phyloP scores from a whole-genome alignment of 2,329 filamentous ascomycete species.

The Gremmenia infestans region DNA sequence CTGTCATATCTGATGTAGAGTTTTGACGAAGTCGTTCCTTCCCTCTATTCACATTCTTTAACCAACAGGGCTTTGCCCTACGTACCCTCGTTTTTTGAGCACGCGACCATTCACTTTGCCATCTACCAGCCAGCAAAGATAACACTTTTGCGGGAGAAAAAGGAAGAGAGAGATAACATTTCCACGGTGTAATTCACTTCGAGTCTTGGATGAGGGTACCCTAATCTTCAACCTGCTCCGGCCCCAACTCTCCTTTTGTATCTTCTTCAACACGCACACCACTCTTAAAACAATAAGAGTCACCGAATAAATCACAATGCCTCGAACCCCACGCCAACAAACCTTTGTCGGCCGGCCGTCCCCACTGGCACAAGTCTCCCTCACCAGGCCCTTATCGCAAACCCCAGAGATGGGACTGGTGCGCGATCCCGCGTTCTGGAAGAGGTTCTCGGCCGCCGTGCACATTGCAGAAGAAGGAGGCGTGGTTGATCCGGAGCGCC shows the following conservation, averaged over 20 bases:
- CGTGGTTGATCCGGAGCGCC: not conserved
- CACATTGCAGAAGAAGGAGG: constrained; percentile 23
- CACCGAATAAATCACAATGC: constrained; percentile 13
- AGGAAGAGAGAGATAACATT: not conserved
- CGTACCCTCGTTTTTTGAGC: not conserved
- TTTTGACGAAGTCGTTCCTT: not conserved
- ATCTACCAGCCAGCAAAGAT: not conserved
- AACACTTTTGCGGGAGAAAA: not conserved
- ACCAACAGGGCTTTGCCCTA: not conserved
- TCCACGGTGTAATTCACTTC: not conserved
- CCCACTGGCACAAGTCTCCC: constrained; percentile 29
- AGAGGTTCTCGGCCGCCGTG: constrained; percentile 30
- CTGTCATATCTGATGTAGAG: not conserved
- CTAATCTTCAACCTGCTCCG: not conserved
- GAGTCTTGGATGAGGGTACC: not conserved
- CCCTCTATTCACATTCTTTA: not conserved
- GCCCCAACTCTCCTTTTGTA: not conserved
- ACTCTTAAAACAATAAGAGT: not conserved
- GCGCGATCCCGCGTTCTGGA: constrained; percentile 32
- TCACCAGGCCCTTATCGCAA: constrained; percentile 20
- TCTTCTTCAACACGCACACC: not conserved
- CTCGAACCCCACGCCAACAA: constrained; percentile 16
- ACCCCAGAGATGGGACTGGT: constrained; percentile 23
- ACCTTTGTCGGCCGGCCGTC: constrained; percentile 25
- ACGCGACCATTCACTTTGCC: not conserved